Evolutionary conservation across 1,139 yeast genomes (phyloP), one percentile per base, ranked within the genome.

Genomic region (Nematodospora anomalae): DNA sequence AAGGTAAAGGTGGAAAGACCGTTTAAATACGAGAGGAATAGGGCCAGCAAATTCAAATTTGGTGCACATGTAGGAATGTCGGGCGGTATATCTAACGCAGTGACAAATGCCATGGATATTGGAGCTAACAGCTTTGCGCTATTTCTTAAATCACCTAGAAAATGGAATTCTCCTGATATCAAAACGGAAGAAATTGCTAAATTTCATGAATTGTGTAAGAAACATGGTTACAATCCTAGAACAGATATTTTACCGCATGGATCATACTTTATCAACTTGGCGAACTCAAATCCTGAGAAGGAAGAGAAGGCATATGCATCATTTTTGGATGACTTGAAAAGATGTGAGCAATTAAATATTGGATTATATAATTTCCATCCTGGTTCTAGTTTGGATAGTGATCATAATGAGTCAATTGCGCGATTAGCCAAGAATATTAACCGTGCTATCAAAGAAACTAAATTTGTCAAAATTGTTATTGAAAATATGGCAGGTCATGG

Each of bases 401-500:
- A 84, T 53, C 88, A 83, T 52, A 53, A 60, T 3, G 75, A 67
- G 20, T 87, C 95, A 1, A 62, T 90, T 34, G 62, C 62, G 35
- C 76, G 79, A 38, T 67, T 92, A 45, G 97, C 97, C 0, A 69
- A 70, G 12, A 83, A 85, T 45, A 81, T 92, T 48, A 92, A 94
- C 57, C 70, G 64, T 28, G 97, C 95, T 5, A 83, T 86, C 30
- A 61, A 64, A 21, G 80, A 79, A 39, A 92, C 98, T 0, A 51
- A 62, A 4, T 83, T 80, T 53, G 97, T 92, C 23, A 88, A 83
- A 54, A 82, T 92, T 34, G 95, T 92, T 9, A 73, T 94, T 40
- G 99, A 92, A 56, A 92, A 92, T 55, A 92, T 94, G 98, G 97
- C 98, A 0, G 98, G 98, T 9, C 95, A 89, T 49, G 96, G 96